Evolutionary conservation across 139 green algal genomes (phyloP), one percentile per base, ranked within the genome.

Genomic region (Coelastrella sp.): DNA sequence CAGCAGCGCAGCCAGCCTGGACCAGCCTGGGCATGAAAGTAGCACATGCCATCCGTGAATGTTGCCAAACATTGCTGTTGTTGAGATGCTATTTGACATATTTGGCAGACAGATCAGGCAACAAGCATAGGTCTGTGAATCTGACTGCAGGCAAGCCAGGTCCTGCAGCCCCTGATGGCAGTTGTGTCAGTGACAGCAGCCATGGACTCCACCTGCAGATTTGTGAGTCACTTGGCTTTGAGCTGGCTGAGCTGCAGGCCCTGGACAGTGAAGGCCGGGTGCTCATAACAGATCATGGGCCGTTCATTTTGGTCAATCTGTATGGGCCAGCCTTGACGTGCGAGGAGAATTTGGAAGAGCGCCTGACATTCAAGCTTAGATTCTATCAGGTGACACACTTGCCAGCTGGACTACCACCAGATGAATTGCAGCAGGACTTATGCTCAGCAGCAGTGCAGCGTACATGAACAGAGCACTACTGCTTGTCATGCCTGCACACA

Each of bases 241-340:
- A 50, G 15, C 15, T 79, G 30, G 21, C 91, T 53, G 37, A 88
- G 66, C 74, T 92, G 64, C 72, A 86, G 35, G 72, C 73, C 25
- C 25, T 95, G 43, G 91, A 96, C 75, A 45, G 60, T 13, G 93
- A 96, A 79, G 92, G 90, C 0, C 83, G 93, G 7, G 84, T 88
- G 21, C 53, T 94, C 4, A 78, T 95, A 1, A 94, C 88, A 3
- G 85, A 95, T 60, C 92, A 93, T 62, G 88, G 90, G 11, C 38
- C 71, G 0, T 89, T 95, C 59, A 78, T 94, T 40, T 78, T 96
- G 4, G 86, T 94, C 73, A 95, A 95, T 79, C 74, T 89, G 45
- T 86, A 86, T 69, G 87, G 83, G 19, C 90, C 90, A 19, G 92
- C 90, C 15, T 79, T 95, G 11, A 92, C 85, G 4, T 82, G 15